phyloP scores from a whole-genome alignment of 371 early-diverging fungal species.

The Dichotomocladium elegans region DNA sequence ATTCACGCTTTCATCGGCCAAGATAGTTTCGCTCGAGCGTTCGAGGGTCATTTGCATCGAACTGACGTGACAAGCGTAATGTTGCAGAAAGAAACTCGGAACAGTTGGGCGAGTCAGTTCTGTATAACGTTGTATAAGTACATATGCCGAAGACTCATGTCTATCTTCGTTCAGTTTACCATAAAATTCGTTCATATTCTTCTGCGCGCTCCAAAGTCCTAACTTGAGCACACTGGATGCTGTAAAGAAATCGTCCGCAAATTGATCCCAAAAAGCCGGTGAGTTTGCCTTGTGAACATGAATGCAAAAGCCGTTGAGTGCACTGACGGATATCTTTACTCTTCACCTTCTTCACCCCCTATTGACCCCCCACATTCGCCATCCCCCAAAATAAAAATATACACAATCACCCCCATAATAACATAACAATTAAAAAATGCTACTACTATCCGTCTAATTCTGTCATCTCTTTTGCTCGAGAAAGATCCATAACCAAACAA shows the following conservation, averaged over 20 bases:
- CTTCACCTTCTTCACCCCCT: not conserved
- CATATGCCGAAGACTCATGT: not conserved
- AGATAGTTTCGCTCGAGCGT: not conserved
- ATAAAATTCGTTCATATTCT: conserved; percentile 1
- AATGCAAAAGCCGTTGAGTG: not conserved
- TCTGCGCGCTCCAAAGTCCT: conserved; percentile 1
- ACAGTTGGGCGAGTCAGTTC: not conserved
- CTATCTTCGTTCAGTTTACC: not conserved
- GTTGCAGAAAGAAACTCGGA: not conserved
- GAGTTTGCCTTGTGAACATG: not conserved
- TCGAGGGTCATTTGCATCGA: conserved; percentile 7
- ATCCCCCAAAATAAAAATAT: not conserved
- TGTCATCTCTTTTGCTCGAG: too few species aligned
- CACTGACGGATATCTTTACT: not conserved
- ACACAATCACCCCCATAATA: not conserved
- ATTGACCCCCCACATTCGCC: not conserved
- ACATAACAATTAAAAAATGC: too few species aligned
- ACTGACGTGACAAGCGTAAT: not conserved
- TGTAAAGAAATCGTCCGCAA: conserved; percentile 6
- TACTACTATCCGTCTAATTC: too few species aligned
- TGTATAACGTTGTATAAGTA: too few species aligned
- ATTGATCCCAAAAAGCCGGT: conserved; percentile 1
- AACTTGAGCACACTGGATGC: not conserved
- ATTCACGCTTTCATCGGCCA: not conserved
- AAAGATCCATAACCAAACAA: too few species aligned